phyloP scores from a whole-genome alignment of 2,329 filamentous ascomycete species.

The Tolypocladium pustulatum region DNA sequence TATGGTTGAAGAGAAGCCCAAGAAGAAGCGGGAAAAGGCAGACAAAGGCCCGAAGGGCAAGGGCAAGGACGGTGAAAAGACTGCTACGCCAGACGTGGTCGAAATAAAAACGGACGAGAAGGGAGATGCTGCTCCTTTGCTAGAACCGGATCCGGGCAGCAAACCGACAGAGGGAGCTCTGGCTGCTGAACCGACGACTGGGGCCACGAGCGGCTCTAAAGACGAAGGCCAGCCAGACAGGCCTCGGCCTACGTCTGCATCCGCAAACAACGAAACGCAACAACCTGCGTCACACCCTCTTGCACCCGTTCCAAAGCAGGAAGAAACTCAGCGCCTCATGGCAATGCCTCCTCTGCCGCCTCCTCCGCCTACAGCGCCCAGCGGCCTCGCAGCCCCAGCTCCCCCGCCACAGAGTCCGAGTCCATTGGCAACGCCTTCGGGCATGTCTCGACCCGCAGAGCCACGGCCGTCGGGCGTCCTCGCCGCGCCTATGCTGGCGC shows the following conservation, averaged over 20 bases:
- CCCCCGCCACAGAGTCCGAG: conserved; percentile 4
- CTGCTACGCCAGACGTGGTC: conserved; percentile 2
- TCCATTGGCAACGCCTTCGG: conserved; percentile 10
- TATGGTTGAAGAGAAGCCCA: conserved; percentile 52
- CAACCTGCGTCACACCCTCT: not conserved
- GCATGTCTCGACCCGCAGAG: conserved; percentile 12
- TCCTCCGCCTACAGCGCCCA: conserved; percentile 6
- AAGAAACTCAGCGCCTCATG: conserved; percentile 4
- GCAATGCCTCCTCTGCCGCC: conserved; percentile 10
- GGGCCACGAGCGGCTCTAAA: not conserved
- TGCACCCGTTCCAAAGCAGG: not conserved
- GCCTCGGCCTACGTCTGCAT: too few species aligned
- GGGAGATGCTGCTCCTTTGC: not conserved
- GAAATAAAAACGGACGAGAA: conserved; percentile 7
- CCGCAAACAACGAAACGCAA: not conserved
- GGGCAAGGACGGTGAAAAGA: conserved; percentile 14
- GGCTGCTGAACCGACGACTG: not conserved
- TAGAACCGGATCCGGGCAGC: not conserved
- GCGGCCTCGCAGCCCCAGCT: conserved; percentile 9
- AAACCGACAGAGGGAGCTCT: not conserved
- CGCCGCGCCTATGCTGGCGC: conserved; percentile 26
- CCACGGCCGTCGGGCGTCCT: conserved; percentile 21
- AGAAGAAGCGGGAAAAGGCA: conserved; percentile 39
- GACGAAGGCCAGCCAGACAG: not conserved
- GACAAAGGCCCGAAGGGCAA: conserved; percentile 22